phyloP scores from a whole-genome alignment of 306 rosid species.

The Erythrophleum fordii region DNA sequence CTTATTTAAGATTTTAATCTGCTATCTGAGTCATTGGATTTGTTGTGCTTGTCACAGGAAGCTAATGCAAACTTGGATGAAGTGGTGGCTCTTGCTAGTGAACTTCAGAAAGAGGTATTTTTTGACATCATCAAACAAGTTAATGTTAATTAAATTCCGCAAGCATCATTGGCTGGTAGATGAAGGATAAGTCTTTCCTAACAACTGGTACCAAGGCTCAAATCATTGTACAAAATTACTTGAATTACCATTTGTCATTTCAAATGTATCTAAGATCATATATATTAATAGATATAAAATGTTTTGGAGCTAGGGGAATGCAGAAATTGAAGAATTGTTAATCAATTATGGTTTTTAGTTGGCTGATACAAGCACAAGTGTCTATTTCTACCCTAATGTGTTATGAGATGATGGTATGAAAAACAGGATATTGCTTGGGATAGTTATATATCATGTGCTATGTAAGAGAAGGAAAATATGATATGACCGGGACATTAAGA shows the following conservation, averaged over 20 bases:
- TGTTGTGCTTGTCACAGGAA: constrained; percentile 58
- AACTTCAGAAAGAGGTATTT: constrained; percentile 88
- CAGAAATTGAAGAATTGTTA: neutral
- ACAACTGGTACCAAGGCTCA: neutral
- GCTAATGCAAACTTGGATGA: constrained; percentile 89
- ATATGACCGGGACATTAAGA: neutral
- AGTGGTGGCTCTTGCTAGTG: constrained; percentile 84
- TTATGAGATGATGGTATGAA: neutral
- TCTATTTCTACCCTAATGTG: neutral
- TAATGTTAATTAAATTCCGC: neutral
- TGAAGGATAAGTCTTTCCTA: neutral
- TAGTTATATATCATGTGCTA: neutral
- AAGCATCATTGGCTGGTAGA: neutral
- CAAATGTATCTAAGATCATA: neutral
- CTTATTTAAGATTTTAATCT: neutral
- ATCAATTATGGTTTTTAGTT: constrained; percentile 6
- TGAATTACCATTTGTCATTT: neutral
- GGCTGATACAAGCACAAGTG: neutral
- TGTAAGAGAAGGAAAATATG: neutral
- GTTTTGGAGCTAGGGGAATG: constrained; percentile 23
- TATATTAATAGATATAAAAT: neutral
- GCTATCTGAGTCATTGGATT: constrained; percentile 28
- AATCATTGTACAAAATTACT: neutral
- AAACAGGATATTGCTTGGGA: neutral
- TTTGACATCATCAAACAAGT: neutral